Evolutionary conservation across 345 rosid species (phyloP), one percentile per base, ranked within the genome.

Genomic region (Syzygium jambos): DNA sequence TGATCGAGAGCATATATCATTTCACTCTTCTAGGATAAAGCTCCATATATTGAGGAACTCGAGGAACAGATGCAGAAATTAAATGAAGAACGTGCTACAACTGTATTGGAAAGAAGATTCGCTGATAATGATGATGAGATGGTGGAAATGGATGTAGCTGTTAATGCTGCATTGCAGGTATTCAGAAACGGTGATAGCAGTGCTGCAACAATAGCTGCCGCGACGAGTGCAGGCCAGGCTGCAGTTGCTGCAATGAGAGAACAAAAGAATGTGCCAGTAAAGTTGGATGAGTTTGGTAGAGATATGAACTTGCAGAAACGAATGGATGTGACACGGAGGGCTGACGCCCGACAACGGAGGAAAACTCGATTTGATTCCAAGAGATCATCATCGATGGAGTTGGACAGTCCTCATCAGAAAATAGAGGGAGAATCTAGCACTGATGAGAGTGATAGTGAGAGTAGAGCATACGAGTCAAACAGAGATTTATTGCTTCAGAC

Each of bases 401-500:
- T 94, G 49, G 97, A 96, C 51, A 85, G 88, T 88, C 87, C 95
- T 57, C 87, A 89, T 89, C 92, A 88, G 89, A 96, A 94, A 93
- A 86, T 95, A 89, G 99, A 97, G 93, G 99, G 99, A 87, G 99
- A 97, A 92, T 96, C 98, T 13, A 96, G 98, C 93, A 95, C 98
- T 63, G 99, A 98, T 91, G 99, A 97, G 92, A 97, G 99, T 85
- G 98, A 97, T 89, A 92, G 94, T 90, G 99, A 97, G 90, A 93
- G 90, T 90, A 91, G 92, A 87, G 98, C 99, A 87, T 96, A 95
- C 89, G 91, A 90, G 91, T 96, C 98, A 80, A 93, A 90, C 88
- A 91, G 97, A 51, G 94, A 93, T 86, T 85, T 85, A 88, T 90
- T 95, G 89, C 97, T 98, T 85, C 93, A 92, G 89, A 92, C 93